Evolutionary conservation across 352 stramenopile genomes (phyloP).

Genomic region (Phytophthora ohioensis): DNA sequence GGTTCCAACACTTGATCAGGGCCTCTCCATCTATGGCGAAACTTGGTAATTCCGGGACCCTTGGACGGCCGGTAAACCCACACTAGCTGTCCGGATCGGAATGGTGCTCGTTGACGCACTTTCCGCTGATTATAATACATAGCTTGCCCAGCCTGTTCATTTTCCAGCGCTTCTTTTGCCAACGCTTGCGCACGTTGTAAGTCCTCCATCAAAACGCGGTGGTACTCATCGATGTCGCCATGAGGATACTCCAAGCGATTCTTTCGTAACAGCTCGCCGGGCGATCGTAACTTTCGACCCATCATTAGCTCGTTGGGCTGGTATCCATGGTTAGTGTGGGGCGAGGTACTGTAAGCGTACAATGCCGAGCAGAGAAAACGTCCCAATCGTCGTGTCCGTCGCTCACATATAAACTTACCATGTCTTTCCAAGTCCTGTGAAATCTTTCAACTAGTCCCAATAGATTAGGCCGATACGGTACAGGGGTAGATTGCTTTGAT

Average conservation of each 20-base stretch:
- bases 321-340: not conserved
- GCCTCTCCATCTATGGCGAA: not conserved
- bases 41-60: not conserved
- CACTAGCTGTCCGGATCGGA: not conserved
- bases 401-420: slow-evolving; percentile 22
- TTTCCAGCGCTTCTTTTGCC: not conserved
- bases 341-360: slow-evolving; percentile 8
- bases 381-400: slow-evolving; percentile 29
- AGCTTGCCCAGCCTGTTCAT: not conserved
- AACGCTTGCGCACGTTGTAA: not conserved
- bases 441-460: slow-evolving; percentile 29
- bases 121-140: slow-evolving; percentile 8
- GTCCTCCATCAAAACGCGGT: not conserved
- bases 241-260: slow-evolving; percentile 5
- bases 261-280: not conserved
- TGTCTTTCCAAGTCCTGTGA: slow-evolving; percentile 31
- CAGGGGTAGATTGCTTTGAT: slow-evolving; percentile 21
- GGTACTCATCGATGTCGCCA: not conserved
- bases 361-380: slow-evolving; percentile 10
- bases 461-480: slow-evolving; percentile 27
- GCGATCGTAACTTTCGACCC: slow-evolving; percentile 2
- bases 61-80: not conserved
- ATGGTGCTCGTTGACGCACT: not conserved
- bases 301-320: slow-evolving; percentile 23
- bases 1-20: not conserved